These are phyloP conservation scores for Scedosporium aurantiacum DNA, from an alignment of 2,329 filamentous ascomycete genomes.

Conservation along the genomic window DNA sequence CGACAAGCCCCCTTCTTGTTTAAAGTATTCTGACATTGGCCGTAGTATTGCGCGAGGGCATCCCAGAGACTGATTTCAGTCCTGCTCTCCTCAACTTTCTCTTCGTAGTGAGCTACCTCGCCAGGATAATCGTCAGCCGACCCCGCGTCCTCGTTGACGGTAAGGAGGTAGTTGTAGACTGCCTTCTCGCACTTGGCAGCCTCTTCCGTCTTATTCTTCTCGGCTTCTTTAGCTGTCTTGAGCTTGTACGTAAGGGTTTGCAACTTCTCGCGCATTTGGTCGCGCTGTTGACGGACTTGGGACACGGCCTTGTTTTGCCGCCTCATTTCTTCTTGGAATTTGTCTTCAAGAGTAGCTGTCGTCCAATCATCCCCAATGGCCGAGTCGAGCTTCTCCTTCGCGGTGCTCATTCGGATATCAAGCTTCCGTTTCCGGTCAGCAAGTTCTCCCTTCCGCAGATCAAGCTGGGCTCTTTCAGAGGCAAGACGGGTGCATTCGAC, in stretches of 20 bases:
- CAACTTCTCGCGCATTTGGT: slow-evolving; percentile 59
- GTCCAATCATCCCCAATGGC: slow-evolving; percentile 59
- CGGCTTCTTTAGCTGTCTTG: slow-evolving; percentile 50
- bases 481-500: slow-evolving; percentile 72
- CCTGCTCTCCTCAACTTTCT: slow-evolving; percentile 49
- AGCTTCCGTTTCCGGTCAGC: slow-evolving; percentile 63
- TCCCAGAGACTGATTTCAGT: slow-evolving; percentile 60
- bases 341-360: slow-evolving; percentile 54
- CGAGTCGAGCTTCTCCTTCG: slow-evolving; percentile 57
- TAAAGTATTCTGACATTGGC: slow-evolving; percentile 53
- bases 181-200: slow-evolving; percentile 47
- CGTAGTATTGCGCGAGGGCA: slow-evolving; percentile 61
- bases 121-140: slow-evolving; percentile 40
- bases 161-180: slow-evolving; percentile 37
- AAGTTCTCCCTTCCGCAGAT: slow-evolving; percentile 71
- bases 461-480: slow-evolving; percentile 71
- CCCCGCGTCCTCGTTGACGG: slow-evolving; percentile 30
- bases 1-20: slow-evolving; percentile 62
- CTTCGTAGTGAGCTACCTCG: slow-evolving; percentile 38
- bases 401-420: slow-evolving; percentile 65
- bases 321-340: slow-evolving; percentile 55
- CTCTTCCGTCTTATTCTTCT: slow-evolving; percentile 54
- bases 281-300: slow-evolving; percentile 59
- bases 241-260: slow-evolving; percentile 68
- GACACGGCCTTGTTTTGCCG: slow-evolving; percentile 45